Conservation (phyloP, 2,329 filamentous ascomycete genomes). For the Leptographium flavum region DNA sequence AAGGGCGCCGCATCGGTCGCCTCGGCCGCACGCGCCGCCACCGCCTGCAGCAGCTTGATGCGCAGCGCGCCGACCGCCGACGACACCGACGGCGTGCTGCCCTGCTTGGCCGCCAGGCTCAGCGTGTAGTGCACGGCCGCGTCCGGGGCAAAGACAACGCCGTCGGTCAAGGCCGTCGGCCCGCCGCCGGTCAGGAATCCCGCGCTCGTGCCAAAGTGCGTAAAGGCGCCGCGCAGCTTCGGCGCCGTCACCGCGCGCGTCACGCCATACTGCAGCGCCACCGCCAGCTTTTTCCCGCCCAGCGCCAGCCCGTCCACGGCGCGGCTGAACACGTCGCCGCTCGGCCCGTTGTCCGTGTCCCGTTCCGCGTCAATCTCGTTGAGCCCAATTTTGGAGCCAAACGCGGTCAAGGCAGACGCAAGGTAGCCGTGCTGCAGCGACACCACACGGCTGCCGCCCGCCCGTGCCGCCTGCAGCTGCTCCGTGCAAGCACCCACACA, state of each 20-base stretch:
- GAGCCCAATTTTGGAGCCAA: slow-evolving; percentile 46
- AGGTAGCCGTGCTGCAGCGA: slow-evolving; percentile 44
- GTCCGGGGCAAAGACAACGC: slow-evolving; percentile 38
- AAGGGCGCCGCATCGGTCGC: slow-evolving; percentile 21
- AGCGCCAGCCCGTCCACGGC: slow-evolving; percentile 42
- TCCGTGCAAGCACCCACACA: slow-evolving; percentile 40
- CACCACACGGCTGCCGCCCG: slow-evolving; percentile 22
- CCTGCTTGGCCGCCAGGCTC: slow-evolving; percentile 28
- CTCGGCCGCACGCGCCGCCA: slow-evolving; percentile 13
- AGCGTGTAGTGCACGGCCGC: slow-evolving; percentile 43
- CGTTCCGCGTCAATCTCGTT: slow-evolving; percentile 47
- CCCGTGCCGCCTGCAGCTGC: slow-evolving; percentile 20
- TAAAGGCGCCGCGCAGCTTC: slow-evolving; percentile 23
- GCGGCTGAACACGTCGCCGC: slow-evolving; percentile 34
- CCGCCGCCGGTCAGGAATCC: slow-evolving; percentile 41
- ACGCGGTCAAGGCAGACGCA: slow-evolving; percentile 44
- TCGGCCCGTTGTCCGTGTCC: slow-evolving; percentile 35
- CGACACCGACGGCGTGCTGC: slow-evolving; percentile 34
- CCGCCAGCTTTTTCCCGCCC: slow-evolving; percentile 39
- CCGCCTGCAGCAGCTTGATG: slow-evolving; percentile 37
- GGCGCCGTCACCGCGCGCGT: slow-evolving; percentile 46
- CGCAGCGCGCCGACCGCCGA: slow-evolving; percentile 37
- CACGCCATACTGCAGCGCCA: slow-evolving; percentile 39
- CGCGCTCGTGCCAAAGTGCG: slow-evolving; percentile 42
- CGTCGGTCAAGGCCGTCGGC: slow-evolving; percentile 27